These are phyloP conservation scores for Kazachstania viticola DNA, from an alignment of 805 yeast genomes.

Conservation along the genomic window DNA sequence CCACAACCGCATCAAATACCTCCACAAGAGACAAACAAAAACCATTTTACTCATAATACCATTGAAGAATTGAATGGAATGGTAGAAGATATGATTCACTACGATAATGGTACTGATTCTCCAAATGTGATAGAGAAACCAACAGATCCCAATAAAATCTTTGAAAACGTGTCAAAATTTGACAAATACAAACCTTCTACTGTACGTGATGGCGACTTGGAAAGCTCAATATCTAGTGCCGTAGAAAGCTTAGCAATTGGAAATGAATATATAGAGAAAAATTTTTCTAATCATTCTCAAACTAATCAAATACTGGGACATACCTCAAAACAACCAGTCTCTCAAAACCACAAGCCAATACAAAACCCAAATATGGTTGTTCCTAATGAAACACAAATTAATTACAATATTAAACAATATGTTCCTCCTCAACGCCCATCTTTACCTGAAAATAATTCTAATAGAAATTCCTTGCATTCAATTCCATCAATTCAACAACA, in stretches of 20 bases:
- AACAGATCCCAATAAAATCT: background rate
- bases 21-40: slow-evolving; percentile 5
- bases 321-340: too few relatives aligned
- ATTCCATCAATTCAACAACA: too few relatives aligned
- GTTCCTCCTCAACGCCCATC: too few relatives aligned
- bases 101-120: slow-evolving; percentile 2
- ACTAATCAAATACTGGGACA: too few relatives aligned
- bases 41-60: slow-evolving; percentile 9
- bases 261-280: background rate
- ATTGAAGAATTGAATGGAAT: slow-evolving; percentile 26
- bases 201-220: background rate
- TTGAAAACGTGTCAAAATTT: slow-evolving; percentile 1
- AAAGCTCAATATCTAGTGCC: background rate
- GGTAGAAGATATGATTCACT: slow-evolving; percentile 26
- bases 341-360: background rate
- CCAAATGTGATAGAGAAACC: background rate
- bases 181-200: background rate
- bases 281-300: too few relatives aligned
- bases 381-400: too few relatives aligned
- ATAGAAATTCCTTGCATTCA: too few relatives aligned
- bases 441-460: too few relatives aligned
- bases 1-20: slow-evolving; percentile 5
- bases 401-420: too few relatives aligned
- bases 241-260: background rate
- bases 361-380: too few relatives aligned